phyloP scores from a whole-genome alignment of 768 basidiomycete genomes.

The Suillus plorans region DNA sequence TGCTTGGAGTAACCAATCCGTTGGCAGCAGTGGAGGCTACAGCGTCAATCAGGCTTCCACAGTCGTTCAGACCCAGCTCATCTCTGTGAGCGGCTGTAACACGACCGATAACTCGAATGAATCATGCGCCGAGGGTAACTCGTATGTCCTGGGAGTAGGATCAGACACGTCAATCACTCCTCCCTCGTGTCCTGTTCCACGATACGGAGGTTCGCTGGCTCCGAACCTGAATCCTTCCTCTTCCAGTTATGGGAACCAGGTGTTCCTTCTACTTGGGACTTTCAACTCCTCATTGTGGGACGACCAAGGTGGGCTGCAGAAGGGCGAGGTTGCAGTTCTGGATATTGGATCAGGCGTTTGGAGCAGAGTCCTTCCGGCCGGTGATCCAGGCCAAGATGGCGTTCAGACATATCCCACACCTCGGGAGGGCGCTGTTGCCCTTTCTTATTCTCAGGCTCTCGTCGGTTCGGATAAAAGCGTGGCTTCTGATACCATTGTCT shows the following conservation, averaged over 20 bases:
- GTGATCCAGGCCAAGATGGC: constrained; percentile 57
- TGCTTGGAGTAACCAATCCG: constrained; percentile 56
- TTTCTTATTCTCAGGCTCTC: constrained; percentile 53
- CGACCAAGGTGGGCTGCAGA: constrained; percentile 56
- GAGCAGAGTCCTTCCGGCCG: constrained; percentile 73
- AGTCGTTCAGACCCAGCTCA: constrained; percentile 50
- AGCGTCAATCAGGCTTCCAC: constrained; percentile 55
- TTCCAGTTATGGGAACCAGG: constrained; percentile 58
- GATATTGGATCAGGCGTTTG: constrained; percentile 61
- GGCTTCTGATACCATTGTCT: constrained; percentile 72
- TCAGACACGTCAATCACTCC: constrained; percentile 37
- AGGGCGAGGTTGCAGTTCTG: constrained; percentile 74
- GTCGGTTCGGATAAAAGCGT: constrained; percentile 50
- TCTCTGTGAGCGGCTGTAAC: constrained; percentile 65
- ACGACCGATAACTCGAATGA: constrained; percentile 36
- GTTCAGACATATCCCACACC: constrained; percentile 56
- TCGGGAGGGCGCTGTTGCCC: constrained; percentile 67
- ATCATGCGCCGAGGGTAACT: constrained; percentile 58
- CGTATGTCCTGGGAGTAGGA: constrained; percentile 48
- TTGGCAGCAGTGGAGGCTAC: constrained; percentile 31
- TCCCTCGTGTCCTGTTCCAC: constrained; percentile 61
- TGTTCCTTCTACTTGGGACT: constrained; percentile 67
- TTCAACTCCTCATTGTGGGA: constrained; percentile 67
- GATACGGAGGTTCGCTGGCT: constrained; percentile 57
- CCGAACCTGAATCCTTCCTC: constrained; percentile 50